phyloP scores from a whole-genome alignment of 2,329 filamentous ascomycete genomes.

The Simplicillium sp. region DNA sequence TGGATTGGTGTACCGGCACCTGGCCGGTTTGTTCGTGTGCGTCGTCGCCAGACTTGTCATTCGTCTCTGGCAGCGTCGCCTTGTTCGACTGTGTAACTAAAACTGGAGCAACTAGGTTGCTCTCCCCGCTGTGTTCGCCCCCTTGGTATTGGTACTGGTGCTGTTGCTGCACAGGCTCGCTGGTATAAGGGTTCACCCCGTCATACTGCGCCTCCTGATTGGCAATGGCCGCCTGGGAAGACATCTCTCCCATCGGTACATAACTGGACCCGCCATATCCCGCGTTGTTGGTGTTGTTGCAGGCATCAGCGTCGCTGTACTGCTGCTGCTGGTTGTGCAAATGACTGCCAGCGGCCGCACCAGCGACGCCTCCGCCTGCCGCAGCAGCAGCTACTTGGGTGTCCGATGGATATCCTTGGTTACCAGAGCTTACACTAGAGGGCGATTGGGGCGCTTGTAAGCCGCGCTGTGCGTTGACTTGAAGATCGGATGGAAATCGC shows the following conservation, averaged over 20 bases:
- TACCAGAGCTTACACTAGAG: constrained; percentile 70
- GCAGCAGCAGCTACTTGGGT: constrained; percentile 51
- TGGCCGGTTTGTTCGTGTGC: constrained; percentile 3
- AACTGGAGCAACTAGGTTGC: constrained; percentile 5
- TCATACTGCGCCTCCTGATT: constrained; percentile 41
- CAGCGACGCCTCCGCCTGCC: constrained; percentile 41
- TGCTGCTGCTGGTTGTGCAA: constrained; percentile 10
- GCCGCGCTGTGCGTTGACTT: constrained; percentile 68
- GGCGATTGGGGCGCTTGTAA: constrained; percentile 72
- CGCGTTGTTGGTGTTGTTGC: constrained; percentile 13
- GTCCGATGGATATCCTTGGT: constrained; percentile 33
- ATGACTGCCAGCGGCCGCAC: constrained; percentile 1
- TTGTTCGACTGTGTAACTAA: constrained; percentile 2
- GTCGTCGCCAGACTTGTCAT: neutral
- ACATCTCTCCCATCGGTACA: constrained; percentile 36
- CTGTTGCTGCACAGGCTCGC: constrained; percentile 24
- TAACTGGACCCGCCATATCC: constrained; percentile 37
- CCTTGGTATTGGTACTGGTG: constrained; percentile 4
- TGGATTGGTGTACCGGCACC: constrained; percentile 1
- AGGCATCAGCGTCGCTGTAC: constrained; percentile 21
- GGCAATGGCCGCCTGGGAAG: constrained; percentile 40
- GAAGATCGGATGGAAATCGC: constrained; percentile 90
- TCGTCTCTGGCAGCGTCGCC: too few species aligned
- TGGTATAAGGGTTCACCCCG: constrained; percentile 49
- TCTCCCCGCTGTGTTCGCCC: constrained; percentile 2